phyloP scores from a whole-genome alignment of 2,329 filamentous ascomycete species.

The Hyphodiscus sp. region DNA sequence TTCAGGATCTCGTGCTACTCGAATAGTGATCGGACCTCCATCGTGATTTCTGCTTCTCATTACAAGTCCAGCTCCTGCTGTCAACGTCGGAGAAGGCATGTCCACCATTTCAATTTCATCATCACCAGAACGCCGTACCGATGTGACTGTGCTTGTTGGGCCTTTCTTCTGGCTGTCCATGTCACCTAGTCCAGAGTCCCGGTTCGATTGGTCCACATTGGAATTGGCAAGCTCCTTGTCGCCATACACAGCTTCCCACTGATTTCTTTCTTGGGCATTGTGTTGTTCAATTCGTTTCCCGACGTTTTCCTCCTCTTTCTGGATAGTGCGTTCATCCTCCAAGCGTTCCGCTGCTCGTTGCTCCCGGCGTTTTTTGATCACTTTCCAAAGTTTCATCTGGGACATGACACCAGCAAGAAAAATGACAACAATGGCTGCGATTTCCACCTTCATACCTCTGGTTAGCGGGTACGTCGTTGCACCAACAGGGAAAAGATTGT shows the following conservation, averaged over 20 bases:
- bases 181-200: slow-evolving; percentile 32
- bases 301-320: slow-evolving; percentile 61
- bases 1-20: slow-evolving; percentile 18
- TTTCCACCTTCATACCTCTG: slow-evolving; percentile 77
- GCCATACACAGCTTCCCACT: slow-evolving; percentile 77
- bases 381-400: slow-evolving; percentile 79
- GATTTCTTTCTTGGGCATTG: slow-evolving; percentile 53
- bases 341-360: slow-evolving; percentile 44
- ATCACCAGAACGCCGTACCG: slow-evolving; percentile 33
- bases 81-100: slow-evolving; percentile 28
- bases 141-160: slow-evolving; percentile 18
- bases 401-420: slow-evolving; percentile 71
- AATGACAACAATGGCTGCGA: slow-evolving; percentile 70
- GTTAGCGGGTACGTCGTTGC: slow-evolving; percentile 79
- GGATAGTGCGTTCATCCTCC: slow-evolving; percentile 47
- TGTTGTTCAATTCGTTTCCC: slow-evolving; percentile 59
- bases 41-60: slow-evolving; percentile 36
- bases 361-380: slow-evolving; percentile 59
- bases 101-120: slow-evolving; percentile 50
- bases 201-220: slow-evolving; percentile 20
- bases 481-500: slow-evolving; percentile 69
- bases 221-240: slow-evolving; percentile 38
- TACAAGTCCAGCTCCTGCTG: slow-evolving; percentile 36
- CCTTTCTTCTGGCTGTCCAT: slow-evolving; percentile 41
- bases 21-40: slow-evolving; percentile 18